These are phyloP conservation scores for Fibroporia radiculosa DNA, from an alignment of 768 basidiomycete genomes.

Conservation along the genomic window DNA sequence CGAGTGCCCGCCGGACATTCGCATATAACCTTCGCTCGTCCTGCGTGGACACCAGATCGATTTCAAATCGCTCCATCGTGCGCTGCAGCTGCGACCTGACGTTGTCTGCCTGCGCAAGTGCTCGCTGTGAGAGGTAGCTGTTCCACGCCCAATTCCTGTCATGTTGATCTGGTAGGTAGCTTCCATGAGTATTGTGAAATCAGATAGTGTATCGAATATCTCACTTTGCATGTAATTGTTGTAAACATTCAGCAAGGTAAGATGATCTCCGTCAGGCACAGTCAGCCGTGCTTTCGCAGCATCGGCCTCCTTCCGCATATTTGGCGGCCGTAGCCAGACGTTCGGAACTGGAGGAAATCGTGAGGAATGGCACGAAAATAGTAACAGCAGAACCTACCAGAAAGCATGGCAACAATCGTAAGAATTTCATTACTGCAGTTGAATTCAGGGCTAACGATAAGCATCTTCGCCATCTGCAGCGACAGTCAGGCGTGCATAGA, in stretches of 20 bases:
- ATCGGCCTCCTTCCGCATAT: conserved; percentile 85
- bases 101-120: conserved; percentile 87
- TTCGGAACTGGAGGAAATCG: conserved; percentile 58
- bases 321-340: conserved; percentile 89
- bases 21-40: conserved; percentile 45
- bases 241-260: conserved; percentile 92
- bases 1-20: conserved; percentile 76
- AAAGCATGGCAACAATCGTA: conserved; percentile 94
- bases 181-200: background rate
- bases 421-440: conserved; percentile 94
- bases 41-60: conserved; percentile 65
- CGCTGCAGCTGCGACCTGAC: conserved; percentile 85
- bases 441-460: conserved; percentile 92
- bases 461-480: conserved; percentile 78
- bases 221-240: conserved; percentile 83
- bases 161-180: conserved; percentile 44
- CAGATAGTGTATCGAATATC: no score
- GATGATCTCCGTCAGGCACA: conserved; percentile 94
- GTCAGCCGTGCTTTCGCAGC: conserved; percentile 82
- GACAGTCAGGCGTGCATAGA: background rate
- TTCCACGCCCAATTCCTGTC: conserved; percentile 89
- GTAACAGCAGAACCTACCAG: conserved; percentile 39
- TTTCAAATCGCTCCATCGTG: conserved; percentile 85
- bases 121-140: conserved; percentile 78
- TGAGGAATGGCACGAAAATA: background rate